Evolutionary conservation across 192 early-diverging fungal genomes (phyloP).

Genomic region (Podila epigama): DNA sequence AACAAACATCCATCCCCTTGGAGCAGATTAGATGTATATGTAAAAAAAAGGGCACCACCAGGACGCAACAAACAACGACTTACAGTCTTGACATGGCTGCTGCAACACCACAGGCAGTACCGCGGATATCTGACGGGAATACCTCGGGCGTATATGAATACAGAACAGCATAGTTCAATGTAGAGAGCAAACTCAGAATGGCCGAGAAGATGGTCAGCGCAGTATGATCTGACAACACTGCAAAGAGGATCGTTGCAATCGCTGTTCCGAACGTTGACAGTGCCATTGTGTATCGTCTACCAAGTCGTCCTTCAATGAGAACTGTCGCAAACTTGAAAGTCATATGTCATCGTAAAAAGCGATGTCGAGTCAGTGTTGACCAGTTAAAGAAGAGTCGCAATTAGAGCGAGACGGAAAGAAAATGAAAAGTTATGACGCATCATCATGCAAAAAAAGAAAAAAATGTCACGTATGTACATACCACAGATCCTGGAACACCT

Average conservation of each 20-base stretch:
- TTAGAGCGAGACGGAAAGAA: background rate
- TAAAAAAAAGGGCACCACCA: no score
- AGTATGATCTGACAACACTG: conserved; percentile 58
- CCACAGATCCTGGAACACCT: conserved; percentile 83
- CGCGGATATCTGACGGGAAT: conserved; percentile 77
- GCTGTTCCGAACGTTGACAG: conserved; percentile 76
- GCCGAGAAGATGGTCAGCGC: conserved; percentile 69
- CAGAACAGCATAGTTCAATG: conserved; percentile 84
- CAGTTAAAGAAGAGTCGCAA: background rate
- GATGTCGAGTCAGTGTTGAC: background rate
- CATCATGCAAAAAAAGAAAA: background rate
- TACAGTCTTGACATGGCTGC: conserved; percentile 76
- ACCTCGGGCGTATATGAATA: conserved; percentile 92
- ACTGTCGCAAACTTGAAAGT: conserved; percentile 54
- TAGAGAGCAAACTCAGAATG: conserved; percentile 67
- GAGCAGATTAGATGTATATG: background rate
- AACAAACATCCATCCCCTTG: background rate
- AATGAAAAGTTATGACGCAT: background rate
- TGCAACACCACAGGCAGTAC: conserved; percentile 82
- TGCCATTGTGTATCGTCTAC: conserved; percentile 83
- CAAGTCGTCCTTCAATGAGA: conserved; percentile 77
- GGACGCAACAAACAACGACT: conserved; percentile 6
- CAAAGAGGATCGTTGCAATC: conserved; percentile 72
- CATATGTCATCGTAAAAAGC: background rate
- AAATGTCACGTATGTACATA: conserved; percentile 37